phyloP scores from a whole-genome alignment of 2,329 filamentous ascomycete species.

The Cladophialophora psammophila region DNA sequence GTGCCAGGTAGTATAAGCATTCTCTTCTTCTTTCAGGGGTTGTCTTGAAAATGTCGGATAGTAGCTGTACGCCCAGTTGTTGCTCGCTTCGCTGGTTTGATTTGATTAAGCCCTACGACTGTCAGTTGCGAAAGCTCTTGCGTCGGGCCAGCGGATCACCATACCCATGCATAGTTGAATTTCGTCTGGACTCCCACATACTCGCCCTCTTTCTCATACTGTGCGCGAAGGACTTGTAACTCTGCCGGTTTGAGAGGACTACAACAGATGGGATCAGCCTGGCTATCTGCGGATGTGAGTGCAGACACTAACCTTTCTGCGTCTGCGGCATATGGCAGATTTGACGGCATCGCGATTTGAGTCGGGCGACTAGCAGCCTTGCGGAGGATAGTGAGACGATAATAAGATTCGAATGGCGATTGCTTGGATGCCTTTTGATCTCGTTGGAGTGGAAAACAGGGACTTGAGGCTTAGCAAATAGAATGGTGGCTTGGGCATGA shows the following conservation, averaged over 20 bases:
- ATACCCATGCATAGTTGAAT: conserved; percentile 99
- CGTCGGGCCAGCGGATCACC: conserved; percentile 35
- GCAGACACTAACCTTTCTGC: conserved; percentile 78
- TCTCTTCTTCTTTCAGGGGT: conserved; percentile 92
- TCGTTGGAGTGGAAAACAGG: neutral
- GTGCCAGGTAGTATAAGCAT: conserved; percentile 96
- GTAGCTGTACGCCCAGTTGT: conserved; percentile 89
- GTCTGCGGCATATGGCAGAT: conserved; percentile 86
- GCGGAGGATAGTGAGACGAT: neutral
- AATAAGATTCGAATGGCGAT: neutral
- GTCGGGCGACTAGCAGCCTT: neutral
- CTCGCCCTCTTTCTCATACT: conserved; percentile 97
- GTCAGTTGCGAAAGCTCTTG: conserved; percentile 3
- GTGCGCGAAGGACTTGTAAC: conserved; percentile 87
- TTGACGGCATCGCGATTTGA: conserved; percentile 50
- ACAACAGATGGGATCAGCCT: conserved; percentile 27
- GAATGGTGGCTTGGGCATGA: conserved; percentile 22
- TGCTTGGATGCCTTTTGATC: neutral
- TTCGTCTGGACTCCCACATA: conserved; percentile 98
- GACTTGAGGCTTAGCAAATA: conserved; percentile 19
- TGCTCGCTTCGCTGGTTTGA: conserved; percentile 84
- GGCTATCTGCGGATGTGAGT: neutral
- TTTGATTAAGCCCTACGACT: conserved; percentile 85
- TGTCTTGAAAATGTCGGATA: conserved; percentile 95
- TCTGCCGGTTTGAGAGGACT: conserved; percentile 91